Conservation (phyloP, 345 rosid genomes). For the Jatropha curcas region DNA sequence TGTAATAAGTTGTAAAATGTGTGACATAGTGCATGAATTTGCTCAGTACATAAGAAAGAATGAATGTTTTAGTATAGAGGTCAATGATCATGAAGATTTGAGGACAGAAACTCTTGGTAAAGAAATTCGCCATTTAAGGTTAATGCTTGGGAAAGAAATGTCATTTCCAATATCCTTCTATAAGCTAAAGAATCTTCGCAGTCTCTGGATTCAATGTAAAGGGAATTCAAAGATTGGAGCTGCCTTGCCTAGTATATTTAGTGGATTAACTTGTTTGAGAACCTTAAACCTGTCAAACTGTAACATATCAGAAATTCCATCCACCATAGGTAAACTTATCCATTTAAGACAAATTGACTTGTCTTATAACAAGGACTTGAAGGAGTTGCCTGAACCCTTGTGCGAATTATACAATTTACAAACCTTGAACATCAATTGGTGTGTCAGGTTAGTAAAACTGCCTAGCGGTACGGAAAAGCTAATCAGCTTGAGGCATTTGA, state of each 20-base stretch:
- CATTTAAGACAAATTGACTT: conserved; percentile 5
- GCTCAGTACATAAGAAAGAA: background rate
- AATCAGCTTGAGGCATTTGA: background rate
- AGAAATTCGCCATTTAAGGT: background rate
- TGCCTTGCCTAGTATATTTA: background rate
- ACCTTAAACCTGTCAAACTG: conserved; percentile 7
- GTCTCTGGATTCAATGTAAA: background rate
- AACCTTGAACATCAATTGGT: background rate
- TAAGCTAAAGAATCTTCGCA: background rate
- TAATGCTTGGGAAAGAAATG: background rate
- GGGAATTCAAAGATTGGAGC: background rate
- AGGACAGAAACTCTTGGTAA: background rate
- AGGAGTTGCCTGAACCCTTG: conserved; percentile 1
- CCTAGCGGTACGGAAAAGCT: background rate
- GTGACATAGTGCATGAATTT: conserved; percentile 12
- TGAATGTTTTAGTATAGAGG: conserved; percentile 1
- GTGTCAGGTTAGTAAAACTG: background rate
- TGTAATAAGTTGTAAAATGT: background rate
- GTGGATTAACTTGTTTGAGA: conserved; percentile 2
- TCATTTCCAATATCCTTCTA: background rate
- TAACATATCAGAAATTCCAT: conserved; percentile 2
- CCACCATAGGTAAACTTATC: background rate
- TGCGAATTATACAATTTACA: background rate
- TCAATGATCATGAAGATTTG: background rate
- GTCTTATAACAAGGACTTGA: background rate